These are phyloP conservation scores for Boehmeria nivea DNA, from an alignment of 306 rosid genomes.

Conservation along the genomic window DNA sequence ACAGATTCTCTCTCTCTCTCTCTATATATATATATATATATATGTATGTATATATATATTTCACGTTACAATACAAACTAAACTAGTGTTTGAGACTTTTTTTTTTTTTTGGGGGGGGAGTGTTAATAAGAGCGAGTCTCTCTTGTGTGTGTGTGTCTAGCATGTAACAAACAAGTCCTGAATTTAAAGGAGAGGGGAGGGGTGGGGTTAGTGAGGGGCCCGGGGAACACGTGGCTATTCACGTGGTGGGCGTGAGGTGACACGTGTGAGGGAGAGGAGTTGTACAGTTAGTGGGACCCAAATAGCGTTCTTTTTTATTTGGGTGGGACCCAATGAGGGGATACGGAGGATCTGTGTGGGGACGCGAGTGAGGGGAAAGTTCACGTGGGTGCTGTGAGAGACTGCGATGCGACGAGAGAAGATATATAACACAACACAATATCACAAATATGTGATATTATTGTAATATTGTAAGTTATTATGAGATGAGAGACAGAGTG, in stretches of 20 bases:
- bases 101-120: slow-evolving; percentile 5
- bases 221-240: slow-evolving; percentile 33
- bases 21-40: neutral
- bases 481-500: too few species aligned
- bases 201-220: neutral
- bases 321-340: slow-evolving; percentile 45
- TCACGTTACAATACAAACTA: too few species aligned
- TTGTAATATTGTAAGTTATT: too few species aligned
- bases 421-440: too few species aligned
- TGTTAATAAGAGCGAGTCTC: slow-evolving; percentile 15
- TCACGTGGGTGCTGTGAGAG: slow-evolving; percentile 60
- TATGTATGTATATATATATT: too few species aligned
- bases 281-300: slow-evolving; percentile 3
- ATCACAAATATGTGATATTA: too few species aligned
- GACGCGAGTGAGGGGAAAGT: slow-evolving; percentile 24
- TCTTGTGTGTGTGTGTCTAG: slow-evolving; percentile 24
- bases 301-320: too few species aligned
- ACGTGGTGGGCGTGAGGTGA: slow-evolving; percentile 33
- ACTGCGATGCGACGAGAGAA: slow-evolving; percentile 5
- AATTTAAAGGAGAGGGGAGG: slow-evolving; percentile 44
- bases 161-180: slow-evolving; percentile 44
- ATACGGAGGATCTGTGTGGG: slow-evolving; percentile 89
- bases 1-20: slow-evolving; percentile 24
- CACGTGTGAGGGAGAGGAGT: slow-evolving; percentile 40
- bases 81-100: too few species aligned